Base-by-base conservation (phyloP, 1,284 basidiomycete genomes). In the Trametes polyzona region DNA sequence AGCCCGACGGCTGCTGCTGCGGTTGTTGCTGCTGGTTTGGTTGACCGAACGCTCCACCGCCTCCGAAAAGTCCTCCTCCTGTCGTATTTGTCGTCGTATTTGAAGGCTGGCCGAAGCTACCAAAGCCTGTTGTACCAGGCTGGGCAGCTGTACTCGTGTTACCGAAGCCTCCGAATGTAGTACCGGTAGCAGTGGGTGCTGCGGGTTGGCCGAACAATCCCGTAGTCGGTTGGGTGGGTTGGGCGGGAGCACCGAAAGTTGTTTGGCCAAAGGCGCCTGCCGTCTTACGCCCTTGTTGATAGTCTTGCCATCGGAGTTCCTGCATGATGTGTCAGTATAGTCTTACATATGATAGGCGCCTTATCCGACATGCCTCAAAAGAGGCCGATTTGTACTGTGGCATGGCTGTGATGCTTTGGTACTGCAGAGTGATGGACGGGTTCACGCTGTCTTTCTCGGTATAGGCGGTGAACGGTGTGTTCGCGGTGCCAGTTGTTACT, bases 281-380 rank as follows among this genome's bases (percentile, higher is more conserved):
- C 35, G 84, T 87, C 73, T 90, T 92, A n/a, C 90, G 81, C 49
- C 83, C 84, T 71, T 90, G 88, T 37, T 78, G 73, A 60, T 92
- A 92, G 66, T 92, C 89, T 80, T 92, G 89, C 17, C 79, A 46
- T 53, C 88, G 84, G 32, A 92, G 68, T 78, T 92, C 89, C 88
- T 91, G 52, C 7, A 27, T 26, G n/a, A n/a, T 40, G 12, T 41
- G 14, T 47, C 42, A 24, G 16, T 30, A 27, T 58, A n/a, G n/a
- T n/a, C n/a, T n/a, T n/a, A n/a, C n/a, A n/a, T n/a, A n/a, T n/a
- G n/a, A n/a, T n/a, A n/a, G n/a, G n/a, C n/a, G n/a, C n/a, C n/a
- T n/a, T n/a, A n/a, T n/a, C n/a, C n/a, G n/a, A n/a, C n/a, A n/a
- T n/a, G 86, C 88, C 74, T 92, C 90, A 55, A 88, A 80, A n/a